Evolutionary conservation across 768 basidiomycete species (phyloP).

Genomic region (Mycena vitilis): DNA sequence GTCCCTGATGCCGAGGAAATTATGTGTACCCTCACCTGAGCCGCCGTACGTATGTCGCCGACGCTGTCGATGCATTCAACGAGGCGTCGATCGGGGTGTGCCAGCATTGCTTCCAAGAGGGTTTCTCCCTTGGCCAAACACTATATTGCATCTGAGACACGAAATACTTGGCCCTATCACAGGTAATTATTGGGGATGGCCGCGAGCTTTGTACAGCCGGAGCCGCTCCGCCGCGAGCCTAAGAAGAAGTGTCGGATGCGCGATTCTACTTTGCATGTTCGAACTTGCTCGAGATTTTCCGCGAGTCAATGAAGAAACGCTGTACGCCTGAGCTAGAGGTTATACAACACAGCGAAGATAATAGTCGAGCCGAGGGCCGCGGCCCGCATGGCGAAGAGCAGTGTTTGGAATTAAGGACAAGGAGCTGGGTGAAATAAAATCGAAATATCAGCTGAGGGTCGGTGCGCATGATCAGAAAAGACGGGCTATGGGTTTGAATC

Average conservation of each 20-base stretch:
- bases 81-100: neutral
- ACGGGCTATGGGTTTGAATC: too few species aligned
- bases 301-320: neutral
- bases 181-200: neutral
- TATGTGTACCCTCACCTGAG: neutral
- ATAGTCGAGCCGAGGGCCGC: neutral
- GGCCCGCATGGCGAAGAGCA: neutral
- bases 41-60: neutral
- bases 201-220: neutral
- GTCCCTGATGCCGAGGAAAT: neutral
- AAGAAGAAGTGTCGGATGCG: neutral
- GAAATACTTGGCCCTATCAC: neutral
- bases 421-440: too few species aligned
- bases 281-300: neutral
- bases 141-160: slow-evolving; percentile 2
- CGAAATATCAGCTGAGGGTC: too few species aligned
- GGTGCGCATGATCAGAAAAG: too few species aligned
- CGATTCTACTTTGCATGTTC: neutral
- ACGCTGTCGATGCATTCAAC: neutral
- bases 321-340: neutral
- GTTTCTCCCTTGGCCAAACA: neutral
- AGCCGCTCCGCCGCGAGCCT: neutral
- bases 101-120: neutral
- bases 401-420: neutral
- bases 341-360: neutral